Conservation (phyloP, 1,139 yeast genomes). For the Candida tunisiensis region DNA sequence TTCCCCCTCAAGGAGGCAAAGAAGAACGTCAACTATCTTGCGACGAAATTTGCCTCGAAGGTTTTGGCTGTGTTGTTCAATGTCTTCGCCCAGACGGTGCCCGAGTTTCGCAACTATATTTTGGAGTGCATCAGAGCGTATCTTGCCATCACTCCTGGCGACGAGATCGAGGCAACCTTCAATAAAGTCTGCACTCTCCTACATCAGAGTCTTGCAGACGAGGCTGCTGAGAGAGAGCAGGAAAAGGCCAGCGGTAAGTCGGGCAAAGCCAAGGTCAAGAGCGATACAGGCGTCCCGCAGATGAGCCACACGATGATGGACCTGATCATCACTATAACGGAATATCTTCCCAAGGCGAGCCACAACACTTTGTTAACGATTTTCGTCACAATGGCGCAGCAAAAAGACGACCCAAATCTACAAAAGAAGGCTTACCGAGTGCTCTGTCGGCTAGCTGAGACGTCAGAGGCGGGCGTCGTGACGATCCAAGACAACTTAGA, state of each 20-base stretch:
- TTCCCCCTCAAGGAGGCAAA: slow-evolving; percentile 42
- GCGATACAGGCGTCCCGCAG: too few species aligned
- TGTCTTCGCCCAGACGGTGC: slow-evolving; percentile 72
- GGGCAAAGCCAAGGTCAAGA: too few species aligned
- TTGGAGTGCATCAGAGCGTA: slow-evolving; percentile 76
- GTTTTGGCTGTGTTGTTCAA: slow-evolving; percentile 77
- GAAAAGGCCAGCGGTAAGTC: slow-evolving; percentile 12
- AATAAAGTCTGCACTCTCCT: slow-evolving; percentile 71
- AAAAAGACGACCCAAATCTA: slow-evolving; percentile 40
- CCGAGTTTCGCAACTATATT: slow-evolving; percentile 71
- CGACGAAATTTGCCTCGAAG: slow-evolving; percentile 47
- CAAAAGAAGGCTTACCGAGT: slow-evolving; percentile 89
- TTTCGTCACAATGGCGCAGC: slow-evolving; percentile 49
- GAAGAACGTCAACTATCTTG: slow-evolving; percentile 41
- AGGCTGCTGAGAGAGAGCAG: slow-evolving; percentile 16
- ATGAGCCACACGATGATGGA: slow-evolving; percentile 82
- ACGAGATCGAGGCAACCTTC: slow-evolving; percentile 60
- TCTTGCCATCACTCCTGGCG: slow-evolving; percentile 49
- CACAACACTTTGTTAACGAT: slow-evolving; percentile 65
- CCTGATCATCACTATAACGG: slow-evolving; percentile 70
- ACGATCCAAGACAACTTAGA: slow-evolving; percentile 31
- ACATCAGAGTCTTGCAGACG: slow-evolving; percentile 60
- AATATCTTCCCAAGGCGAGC: slow-evolving; percentile 55
- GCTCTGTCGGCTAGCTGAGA: slow-evolving; percentile 49
- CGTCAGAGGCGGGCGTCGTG: slow-evolving; percentile 42